These are phyloP conservation scores for Clonostachys solani DNA, from an alignment of 2,329 filamentous ascomycete genomes.

Conservation along the genomic window DNA sequence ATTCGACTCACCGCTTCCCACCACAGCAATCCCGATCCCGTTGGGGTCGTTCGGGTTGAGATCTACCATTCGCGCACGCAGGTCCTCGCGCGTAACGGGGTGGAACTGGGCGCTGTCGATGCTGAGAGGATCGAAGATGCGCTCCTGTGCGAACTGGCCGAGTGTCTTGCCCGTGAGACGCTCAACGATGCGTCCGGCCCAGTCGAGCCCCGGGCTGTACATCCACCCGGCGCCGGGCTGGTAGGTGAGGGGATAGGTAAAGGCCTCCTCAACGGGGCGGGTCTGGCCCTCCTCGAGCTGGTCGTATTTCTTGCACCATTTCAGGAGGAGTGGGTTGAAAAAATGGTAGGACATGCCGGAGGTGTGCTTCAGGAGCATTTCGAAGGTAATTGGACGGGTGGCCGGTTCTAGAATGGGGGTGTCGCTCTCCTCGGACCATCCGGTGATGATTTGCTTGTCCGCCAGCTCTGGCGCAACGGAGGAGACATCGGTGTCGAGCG, in stretches of 20 bases:
- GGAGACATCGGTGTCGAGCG: constrained; percentile 39
- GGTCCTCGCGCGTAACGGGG: constrained; percentile 25
- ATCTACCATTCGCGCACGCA: constrained; percentile 27
- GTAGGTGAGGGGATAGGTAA: constrained; percentile 37
- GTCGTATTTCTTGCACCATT: constrained; percentile 25
- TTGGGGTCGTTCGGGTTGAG: constrained; percentile 30
- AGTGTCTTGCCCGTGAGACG: constrained; percentile 34
- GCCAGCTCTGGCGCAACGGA: constrained; percentile 41
- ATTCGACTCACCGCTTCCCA: constrained; percentile 26
- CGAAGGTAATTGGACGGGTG: constrained; percentile 36
- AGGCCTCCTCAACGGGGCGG: constrained; percentile 34
- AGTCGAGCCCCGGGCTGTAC: constrained; percentile 46
- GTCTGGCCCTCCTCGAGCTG: constrained; percentile 3
- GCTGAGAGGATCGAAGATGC: constrained; percentile 38
- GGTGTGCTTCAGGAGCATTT: constrained; percentile 46
- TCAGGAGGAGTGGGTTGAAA: constrained; percentile 23
- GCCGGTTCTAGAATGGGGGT: constrained; percentile 25
- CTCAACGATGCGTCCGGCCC: constrained; percentile 48
- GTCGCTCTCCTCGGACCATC: constrained; percentile 35
- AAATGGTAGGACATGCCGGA: constrained; percentile 43
- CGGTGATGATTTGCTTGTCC: constrained; percentile 38
- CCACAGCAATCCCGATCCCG: constrained; percentile 22
- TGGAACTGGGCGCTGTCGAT: constrained; percentile 31
- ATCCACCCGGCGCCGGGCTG: constrained; percentile 47
- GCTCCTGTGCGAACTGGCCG: constrained; percentile 33